Percentiles rank a stretch among this genome's conserved stretches.
Evolutionary conservation across 1,139 yeast genomes (phyloP).

Genomic region (Keqinozyma sinolaborantium): DNA sequence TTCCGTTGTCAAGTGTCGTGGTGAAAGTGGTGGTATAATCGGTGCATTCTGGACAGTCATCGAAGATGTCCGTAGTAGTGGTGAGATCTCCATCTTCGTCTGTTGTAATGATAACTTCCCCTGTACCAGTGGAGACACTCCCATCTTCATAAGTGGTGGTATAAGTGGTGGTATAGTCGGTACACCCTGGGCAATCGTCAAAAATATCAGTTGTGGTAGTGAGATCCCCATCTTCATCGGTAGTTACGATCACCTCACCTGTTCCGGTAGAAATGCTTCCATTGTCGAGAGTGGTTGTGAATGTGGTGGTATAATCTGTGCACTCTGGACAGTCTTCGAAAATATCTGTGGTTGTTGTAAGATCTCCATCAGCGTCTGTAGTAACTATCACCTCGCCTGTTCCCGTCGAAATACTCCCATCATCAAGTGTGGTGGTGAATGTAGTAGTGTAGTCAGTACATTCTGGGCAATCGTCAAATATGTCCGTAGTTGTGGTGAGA

Average conservation of each 20-base stretch:
- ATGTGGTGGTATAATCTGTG: no score
- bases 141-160: slow-evolving; percentile 8
- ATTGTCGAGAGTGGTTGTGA: slow-evolving; percentile 12
- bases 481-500: no score
- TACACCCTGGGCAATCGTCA: slow-evolving; percentile 8
- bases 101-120: slow-evolving; percentile 10
- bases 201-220: slow-evolving; percentile 4
- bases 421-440: slow-evolving; percentile 8
- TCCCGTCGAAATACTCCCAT: slow-evolving; percentile 17
- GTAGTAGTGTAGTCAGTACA: no score
- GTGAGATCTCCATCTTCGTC: no score
- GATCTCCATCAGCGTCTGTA: no score
- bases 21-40: slow-evolving; percentile 16
- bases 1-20: slow-evolving; percentile 14
- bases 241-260: no score
- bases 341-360: no score
- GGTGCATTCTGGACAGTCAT: slow-evolving; percentile 10
- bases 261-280: slow-evolving; percentile 15
- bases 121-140: slow-evolving; percentile 7
- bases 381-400: no score
- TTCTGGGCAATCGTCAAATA: no score
- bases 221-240: no score
- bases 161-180: slow-evolving; percentile 16
- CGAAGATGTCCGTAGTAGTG: slow-evolving; percentile 7
- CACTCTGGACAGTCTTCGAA: no score